Evolutionary conservation across 106 monocot genomes (phyloP).

Genomic region (Acorus calamus): DNA sequence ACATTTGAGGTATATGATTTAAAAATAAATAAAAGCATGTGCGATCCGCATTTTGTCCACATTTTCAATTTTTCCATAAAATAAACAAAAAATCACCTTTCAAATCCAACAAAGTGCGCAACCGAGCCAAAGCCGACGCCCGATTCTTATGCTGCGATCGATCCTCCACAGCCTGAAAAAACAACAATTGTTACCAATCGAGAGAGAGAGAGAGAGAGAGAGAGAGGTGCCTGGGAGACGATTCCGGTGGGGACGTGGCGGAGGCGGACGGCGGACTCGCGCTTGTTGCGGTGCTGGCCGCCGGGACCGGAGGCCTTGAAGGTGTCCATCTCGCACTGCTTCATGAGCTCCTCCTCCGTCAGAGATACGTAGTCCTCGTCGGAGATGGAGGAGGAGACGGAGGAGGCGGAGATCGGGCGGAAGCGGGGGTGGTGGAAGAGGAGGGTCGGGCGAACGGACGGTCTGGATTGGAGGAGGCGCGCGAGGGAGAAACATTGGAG

Average conservation of each 20-base stretch:
- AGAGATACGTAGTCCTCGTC: conserved; percentile 33
- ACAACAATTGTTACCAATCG: background rate
- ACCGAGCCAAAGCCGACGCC: conserved; percentile 52
- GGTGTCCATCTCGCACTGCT: conserved; percentile 83
- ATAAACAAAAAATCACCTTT: conserved; percentile 36
- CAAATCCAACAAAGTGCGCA: conserved; percentile 71
- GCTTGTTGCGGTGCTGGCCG: conserved; percentile 98
- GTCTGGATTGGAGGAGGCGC: no score
- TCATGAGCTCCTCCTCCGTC: conserved; percentile 78
- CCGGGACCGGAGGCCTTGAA: conserved; percentile 91
- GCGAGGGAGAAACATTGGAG: no score
- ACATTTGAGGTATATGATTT: no score
- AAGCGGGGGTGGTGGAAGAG: no score
- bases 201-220: background rate
- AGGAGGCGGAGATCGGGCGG: background rate
- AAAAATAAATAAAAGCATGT: no score
- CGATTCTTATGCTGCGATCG: conserved; percentile 92
- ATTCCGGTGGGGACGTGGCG: conserved; percentile 82
- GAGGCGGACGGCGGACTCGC: conserved; percentile 86
- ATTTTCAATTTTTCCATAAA: no score
- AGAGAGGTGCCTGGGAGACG: conserved; percentile 56
- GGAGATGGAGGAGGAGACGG: conserved; percentile 11
- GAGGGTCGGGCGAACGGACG: no score
- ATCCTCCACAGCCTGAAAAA: conserved; percentile 73
- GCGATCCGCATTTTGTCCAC: no score